Conservation (phyloP, 768 basidiomycete species). For the Boletus sp. region DNA sequence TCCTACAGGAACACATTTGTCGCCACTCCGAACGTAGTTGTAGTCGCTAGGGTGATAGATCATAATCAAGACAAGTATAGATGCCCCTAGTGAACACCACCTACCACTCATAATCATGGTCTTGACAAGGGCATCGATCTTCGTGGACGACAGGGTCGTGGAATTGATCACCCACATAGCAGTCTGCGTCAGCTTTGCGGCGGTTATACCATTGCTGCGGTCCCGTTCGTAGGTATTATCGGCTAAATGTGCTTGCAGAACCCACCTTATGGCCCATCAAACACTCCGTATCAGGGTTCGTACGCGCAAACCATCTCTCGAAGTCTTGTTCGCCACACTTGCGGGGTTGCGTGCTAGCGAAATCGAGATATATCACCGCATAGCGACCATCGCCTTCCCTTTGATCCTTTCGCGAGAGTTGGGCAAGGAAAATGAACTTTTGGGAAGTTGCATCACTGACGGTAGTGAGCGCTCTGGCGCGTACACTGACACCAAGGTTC, state of each 20-base stretch:
- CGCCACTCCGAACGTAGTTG: slow-evolving; percentile 75
- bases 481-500: slow-evolving; percentile 65
- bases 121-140: slow-evolving; percentile 78
- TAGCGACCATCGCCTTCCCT: slow-evolving; percentile 54
- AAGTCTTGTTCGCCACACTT: slow-evolving; percentile 75
- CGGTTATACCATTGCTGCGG: slow-evolving; percentile 89
- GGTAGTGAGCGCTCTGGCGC: slow-evolving; percentile 78
- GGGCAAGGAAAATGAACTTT: slow-evolving; percentile 89
- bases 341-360: slow-evolving; percentile 60
- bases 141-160: slow-evolving; percentile 81
- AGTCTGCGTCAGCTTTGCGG: slow-evolving; percentile 78
- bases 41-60: slow-evolving; percentile 61
- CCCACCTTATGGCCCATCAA: slow-evolving; percentile 92
- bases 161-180: slow-evolving; percentile 91
- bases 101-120: slow-evolving; percentile 94
- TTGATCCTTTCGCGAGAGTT: slow-evolving; percentile 62
- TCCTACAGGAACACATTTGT: slow-evolving; percentile 79
- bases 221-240: background rate
- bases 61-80: background rate
- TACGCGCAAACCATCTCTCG: slow-evolving; percentile 85
- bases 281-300: slow-evolving; percentile 63
- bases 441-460: slow-evolving; percentile 95
- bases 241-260: background rate
- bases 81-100: slow-evolving; percentile 24
- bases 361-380: slow-evolving; percentile 81